A percentile compares a stretch with the other conserved stretches of the same genome.
phyloP scores from a whole-genome alignment of 345 rosid species.

The Hypericum androsaemum region DNA sequence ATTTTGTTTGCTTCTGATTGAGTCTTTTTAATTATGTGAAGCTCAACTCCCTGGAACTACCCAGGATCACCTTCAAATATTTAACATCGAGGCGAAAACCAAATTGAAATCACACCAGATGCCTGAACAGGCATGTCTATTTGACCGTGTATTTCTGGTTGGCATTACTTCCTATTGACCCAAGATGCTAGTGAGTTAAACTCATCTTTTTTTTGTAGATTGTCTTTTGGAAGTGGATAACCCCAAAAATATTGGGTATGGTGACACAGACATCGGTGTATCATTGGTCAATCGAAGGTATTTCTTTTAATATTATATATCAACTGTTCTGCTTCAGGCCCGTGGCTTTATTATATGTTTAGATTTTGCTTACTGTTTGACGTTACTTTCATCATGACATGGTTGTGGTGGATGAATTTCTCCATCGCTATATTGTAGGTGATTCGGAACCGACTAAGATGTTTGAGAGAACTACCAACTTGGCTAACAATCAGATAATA shows the following conservation, averaged over 20 bases:
- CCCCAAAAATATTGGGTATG: slow-evolving; percentile 82
- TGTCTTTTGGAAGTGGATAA: slow-evolving; percentile 98
- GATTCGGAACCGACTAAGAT: slow-evolving; percentile 93
- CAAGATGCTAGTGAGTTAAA: slow-evolving; percentile 2
- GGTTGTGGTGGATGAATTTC: neutral
- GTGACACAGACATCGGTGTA: slow-evolving; percentile 84
- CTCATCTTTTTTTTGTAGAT: slow-evolving; percentile 32
- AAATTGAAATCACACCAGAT: slow-evolving; percentile 92
- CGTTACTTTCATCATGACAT: neutral
- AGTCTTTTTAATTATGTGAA: slow-evolving; percentile 19
- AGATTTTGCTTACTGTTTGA: neutral
- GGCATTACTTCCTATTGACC: neutral
- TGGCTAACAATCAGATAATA: slow-evolving; percentile 88
- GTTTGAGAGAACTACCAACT: slow-evolving; percentile 94
- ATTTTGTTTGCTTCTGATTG: neutral
- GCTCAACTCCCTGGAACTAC: slow-evolving; percentile 95
- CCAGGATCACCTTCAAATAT: slow-evolving; percentile 96
- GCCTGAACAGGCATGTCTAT: slow-evolving; percentile 79
- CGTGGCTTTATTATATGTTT: no score
- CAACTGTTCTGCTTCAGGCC: no score
- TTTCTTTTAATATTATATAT: slow-evolving; percentile 7
- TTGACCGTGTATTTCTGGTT: neutral
- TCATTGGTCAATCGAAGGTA: slow-evolving; percentile 99
- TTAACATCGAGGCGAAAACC: slow-evolving; percentile 92
- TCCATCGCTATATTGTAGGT: slow-evolving; percentile 32